These are phyloP conservation scores for Albizia julibrissin DNA, from an alignment of 306 rosid species.

Conservation along the genomic window DNA sequence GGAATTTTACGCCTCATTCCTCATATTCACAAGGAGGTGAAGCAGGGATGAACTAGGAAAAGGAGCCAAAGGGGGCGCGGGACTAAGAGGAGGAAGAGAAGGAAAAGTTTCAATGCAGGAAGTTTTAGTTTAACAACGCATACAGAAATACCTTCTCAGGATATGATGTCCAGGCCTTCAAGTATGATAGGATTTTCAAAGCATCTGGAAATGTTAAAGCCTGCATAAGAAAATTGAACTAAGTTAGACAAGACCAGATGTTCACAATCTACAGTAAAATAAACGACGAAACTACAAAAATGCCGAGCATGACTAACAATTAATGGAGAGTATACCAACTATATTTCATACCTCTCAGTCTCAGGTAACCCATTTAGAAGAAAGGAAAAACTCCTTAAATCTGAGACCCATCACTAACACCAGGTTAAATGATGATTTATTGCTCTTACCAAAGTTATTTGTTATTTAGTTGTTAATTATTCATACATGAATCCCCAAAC, in stretches of 20 bases:
- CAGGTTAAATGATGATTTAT: background rate
- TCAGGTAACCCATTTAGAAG: background rate
- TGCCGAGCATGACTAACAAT: conserved; percentile 5
- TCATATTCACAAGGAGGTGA: background rate
- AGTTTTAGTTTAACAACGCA: conserved; percentile 18
- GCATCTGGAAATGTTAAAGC: conserved; percentile 92
- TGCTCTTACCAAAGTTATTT: background rate
- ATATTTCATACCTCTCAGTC: conserved; percentile 7
- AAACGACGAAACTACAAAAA: background rate
- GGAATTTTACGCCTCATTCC: background rate
- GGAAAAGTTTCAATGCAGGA: background rate
- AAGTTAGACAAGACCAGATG: conserved; percentile 14
- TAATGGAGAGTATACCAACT: background rate
- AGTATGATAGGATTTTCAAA: conserved; percentile 73
- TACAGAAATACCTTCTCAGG: conserved; percentile 73
- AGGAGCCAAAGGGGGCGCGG: too few relatives aligned
- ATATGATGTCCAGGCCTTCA: conserved; percentile 81
- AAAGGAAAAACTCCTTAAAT: conserved; percentile 8
- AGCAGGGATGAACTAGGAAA: too few relatives aligned
- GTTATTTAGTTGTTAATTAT: conserved; percentile 12
- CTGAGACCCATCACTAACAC: conserved; percentile 8
- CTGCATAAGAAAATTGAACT: conserved; percentile 49
- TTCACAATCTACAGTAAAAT: conserved; percentile 18
- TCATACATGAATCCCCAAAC: background rate
- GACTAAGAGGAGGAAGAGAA: background rate